Conservation (phyloP, 2,329 filamentous ascomycete genomes). For the Fonsecaea monophora region DNA sequence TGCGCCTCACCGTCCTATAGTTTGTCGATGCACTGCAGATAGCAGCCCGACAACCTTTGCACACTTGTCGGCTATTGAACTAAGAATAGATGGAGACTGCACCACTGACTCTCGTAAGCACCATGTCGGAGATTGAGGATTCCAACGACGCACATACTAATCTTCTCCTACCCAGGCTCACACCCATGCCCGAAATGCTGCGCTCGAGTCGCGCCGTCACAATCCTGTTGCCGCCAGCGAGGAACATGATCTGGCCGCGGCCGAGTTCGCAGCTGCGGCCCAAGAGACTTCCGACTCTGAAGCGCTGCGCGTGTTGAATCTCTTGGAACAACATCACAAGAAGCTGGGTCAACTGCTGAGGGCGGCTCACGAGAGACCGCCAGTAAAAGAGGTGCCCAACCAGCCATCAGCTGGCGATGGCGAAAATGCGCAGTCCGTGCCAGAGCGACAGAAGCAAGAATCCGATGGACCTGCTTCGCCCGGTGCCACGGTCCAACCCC, state of each 20-base stretch:
- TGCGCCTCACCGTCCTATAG: neutral
- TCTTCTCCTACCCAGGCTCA: constrained; percentile 68
- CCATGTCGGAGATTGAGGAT: constrained; percentile 9
- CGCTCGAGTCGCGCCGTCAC: constrained; percentile 69
- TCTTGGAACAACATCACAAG: constrained; percentile 88
- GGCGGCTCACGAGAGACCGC: constrained; percentile 65
- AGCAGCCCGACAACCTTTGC: neutral
- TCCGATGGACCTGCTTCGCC: constrained; percentile 39
- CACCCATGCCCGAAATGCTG: constrained; percentile 84
- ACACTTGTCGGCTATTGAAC: neutral
- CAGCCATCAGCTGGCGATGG: constrained; percentile 1
- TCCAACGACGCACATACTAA: constrained; percentile 22
- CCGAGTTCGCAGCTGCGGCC: constrained; percentile 86
- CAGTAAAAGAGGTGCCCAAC: constrained; percentile 5
- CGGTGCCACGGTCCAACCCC: constrained; percentile 49
- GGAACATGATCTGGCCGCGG: constrained; percentile 86
- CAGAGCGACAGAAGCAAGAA: constrained; percentile 33
- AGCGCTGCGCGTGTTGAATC: constrained; percentile 79
- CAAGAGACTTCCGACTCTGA: constrained; percentile 71
- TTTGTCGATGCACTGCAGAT: neutral
- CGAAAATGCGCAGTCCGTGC: constrained; percentile 6
- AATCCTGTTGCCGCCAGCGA: constrained; percentile 82
- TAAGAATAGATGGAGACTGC: constrained; percentile 68
- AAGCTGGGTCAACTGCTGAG: constrained; percentile 82
- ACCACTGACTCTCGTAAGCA: constrained; percentile 68